A percentile compares a stretch with the other conserved stretches of the same genome.
phyloP scores from a whole-genome alignment of 768 basidiomycete genomes.

The Wakefieldia striispora region DNA sequence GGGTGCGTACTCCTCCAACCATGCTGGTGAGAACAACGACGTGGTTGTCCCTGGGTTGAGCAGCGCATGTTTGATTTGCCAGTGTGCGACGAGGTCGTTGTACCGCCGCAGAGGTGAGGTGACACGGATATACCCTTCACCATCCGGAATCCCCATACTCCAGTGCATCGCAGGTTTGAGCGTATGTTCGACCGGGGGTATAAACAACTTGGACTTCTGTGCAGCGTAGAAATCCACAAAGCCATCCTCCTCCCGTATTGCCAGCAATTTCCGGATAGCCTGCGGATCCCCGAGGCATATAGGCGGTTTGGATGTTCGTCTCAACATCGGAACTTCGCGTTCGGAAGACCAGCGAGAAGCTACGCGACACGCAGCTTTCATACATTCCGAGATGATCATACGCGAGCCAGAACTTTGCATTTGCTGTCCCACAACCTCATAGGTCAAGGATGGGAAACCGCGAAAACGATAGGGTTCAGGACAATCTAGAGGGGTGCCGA shows the following conservation, averaged over 20 bases:
- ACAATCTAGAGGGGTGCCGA: slow-evolving; percentile 30
- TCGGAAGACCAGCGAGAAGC: slow-evolving; percentile 72
- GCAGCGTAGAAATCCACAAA: slow-evolving; percentile 40
- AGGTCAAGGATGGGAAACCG: slow-evolving; percentile 54
- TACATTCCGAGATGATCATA: slow-evolving; percentile 69
- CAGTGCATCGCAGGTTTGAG: slow-evolving; percentile 63
- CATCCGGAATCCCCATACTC: slow-evolving; percentile 62
- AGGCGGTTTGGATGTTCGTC: slow-evolving; percentile 45
- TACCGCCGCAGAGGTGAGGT: slow-evolving; percentile 90
- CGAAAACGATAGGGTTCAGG: slow-evolving; percentile 32
- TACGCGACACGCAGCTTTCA: slow-evolving; percentile 76
- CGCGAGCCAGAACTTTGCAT: slow-evolving; percentile 42
- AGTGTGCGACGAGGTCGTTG: slow-evolving; percentile 79
- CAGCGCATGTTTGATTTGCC: slow-evolving; percentile 87
- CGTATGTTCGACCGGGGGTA: slow-evolving; percentile 42
- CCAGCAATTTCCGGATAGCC: slow-evolving; percentile 45
- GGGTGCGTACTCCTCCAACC: slow-evolving; percentile 43
- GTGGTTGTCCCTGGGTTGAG: slow-evolving; percentile 36
- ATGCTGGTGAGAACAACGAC: slow-evolving; percentile 45
- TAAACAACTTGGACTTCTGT: slow-evolving; percentile 32
- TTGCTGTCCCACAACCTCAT: slow-evolving; percentile 36
- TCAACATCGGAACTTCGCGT: slow-evolving; percentile 58
- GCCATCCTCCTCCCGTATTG: slow-evolving; percentile 45
- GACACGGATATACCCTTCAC: slow-evolving; percentile 77
- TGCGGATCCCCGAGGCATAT: slow-evolving; percentile 28